Evolutionary conservation across 208 protist species (phyloP), one percentile per base, ranked within the genome.

Genomic region (Acanthamoeba sp.): DNA sequence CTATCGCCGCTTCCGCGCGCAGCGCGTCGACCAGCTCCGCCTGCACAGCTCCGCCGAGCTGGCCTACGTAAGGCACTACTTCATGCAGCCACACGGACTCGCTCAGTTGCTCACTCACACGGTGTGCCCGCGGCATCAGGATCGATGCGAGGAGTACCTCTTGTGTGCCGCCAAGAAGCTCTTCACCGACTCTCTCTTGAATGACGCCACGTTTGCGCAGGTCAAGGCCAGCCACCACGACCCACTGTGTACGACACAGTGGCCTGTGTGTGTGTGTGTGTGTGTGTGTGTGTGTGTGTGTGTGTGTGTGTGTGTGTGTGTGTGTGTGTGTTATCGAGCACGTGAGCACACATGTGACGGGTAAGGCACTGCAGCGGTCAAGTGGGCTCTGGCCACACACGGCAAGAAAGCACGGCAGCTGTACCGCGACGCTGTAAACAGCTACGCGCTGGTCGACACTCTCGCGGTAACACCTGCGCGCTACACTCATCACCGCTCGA

Each of bases 361-460:
- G 6, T 55, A 16, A 55, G 48, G 48, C 48, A n/a, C 27, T 62
- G 55, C 55, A 62, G 55, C 1, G 3, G 3, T 18, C 55, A 71
- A 73, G 64, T 73, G 27, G 27, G n/a, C 10, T 6, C 27, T 73
- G 22, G 20, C n/a, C 29, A 38, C 14, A 29, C 64, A 73, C 34
- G 64, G 64, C 1, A 24, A 38, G 27, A 84, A 52, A 24, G 38
- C 34, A 12, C 34, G 73, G 0, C 73, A 84, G 42, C 73, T 84
- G 24, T 38, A n/a, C 7, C 42, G 73, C 22, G 40, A 45, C 22
- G 48, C 4, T 3, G 73, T 84, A 10, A 24, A 42, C 73, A 55
- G 40, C 73, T 84, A 84, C 73, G 52, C 73, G 5, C 73, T 84
- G 5, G 42, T 84, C 34, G 73, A 84, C 73, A 84, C 73, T 2